Evolutionary conservation across 139 green algal species (phyloP).

Genomic region (Cymbomonas tetramitiformis): DNA sequence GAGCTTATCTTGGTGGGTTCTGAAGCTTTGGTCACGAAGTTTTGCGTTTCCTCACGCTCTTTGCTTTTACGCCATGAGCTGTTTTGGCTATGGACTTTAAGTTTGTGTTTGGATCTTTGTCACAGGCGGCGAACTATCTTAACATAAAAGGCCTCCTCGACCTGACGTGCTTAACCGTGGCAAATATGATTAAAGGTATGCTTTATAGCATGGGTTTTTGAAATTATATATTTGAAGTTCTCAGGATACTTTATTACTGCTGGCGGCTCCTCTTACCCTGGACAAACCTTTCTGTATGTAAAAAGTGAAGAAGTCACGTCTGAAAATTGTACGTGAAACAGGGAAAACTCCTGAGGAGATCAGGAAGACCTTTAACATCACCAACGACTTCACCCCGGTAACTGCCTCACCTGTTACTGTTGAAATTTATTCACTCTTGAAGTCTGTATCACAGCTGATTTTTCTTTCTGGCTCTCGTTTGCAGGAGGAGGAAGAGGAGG

Average conservation of each 20-base stretch:
- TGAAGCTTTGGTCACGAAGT: background rate
- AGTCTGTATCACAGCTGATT: no score
- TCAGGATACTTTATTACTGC: background rate
- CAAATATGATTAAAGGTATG: slow-evolving; percentile 87
- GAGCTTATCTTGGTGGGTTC: slow-evolving; percentile 78
- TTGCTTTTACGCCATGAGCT: no score
- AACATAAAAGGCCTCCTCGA: slow-evolving; percentile 98
- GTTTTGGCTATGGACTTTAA: no score
- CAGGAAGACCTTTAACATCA: slow-evolving; percentile 88
- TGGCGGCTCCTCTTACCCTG: no score
- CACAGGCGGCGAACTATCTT: slow-evolving; percentile 89
- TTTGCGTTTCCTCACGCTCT: background rate
- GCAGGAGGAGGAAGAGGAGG: slow-evolving; percentile 88
- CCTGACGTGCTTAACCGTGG: slow-evolving; percentile 89
- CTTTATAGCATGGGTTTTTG: background rate
- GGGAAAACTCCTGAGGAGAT: slow-evolving; percentile 89
- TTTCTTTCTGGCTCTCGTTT: no score
- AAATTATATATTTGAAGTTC: background rate
- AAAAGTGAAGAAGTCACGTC: no score
- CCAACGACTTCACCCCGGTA: slow-evolving; percentile 51
- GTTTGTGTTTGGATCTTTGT: no score
- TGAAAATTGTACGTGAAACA: no score
- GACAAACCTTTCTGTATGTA: no score
- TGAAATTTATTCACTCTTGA: no score
- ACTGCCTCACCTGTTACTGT: no score